These are phyloP conservation scores for Nicotiana sylvestris DNA, from an alignment of 257 asterid genomes.

Conservation along the genomic window DNA sequence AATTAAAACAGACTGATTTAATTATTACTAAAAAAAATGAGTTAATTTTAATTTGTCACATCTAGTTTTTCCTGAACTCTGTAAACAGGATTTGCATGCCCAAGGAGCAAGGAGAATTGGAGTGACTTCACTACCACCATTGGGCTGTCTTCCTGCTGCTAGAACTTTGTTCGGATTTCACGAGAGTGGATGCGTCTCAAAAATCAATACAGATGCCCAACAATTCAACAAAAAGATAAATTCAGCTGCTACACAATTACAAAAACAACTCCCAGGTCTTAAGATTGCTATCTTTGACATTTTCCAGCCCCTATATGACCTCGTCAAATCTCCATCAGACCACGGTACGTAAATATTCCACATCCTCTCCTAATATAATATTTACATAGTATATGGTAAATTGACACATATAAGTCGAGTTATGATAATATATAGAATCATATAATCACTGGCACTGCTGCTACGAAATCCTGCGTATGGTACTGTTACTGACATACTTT, in stretches of 20 bases:
- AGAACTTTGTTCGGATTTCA: conserved; percentile 75
- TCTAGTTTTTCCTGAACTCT: not conserved
- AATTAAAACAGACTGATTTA: too few species aligned
- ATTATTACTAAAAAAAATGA: not conserved
- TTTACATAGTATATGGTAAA: not conserved
- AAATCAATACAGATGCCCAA: conserved; percentile 69
- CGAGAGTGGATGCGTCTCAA: conserved; percentile 66
- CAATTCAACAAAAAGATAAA: conserved; percentile 67
- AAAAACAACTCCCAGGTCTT: conserved; percentile 61
- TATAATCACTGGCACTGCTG: too few species aligned
- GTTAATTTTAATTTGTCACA: not conserved
- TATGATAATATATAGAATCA: too few species aligned
- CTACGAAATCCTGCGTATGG: not conserved
- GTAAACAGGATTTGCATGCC: conserved; percentile 54
- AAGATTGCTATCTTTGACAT: conserved; percentile 73
- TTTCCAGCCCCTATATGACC: conserved; percentile 68
- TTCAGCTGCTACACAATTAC: conserved; percentile 59
- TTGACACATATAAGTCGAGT: too few species aligned
- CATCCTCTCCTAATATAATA: not conserved
- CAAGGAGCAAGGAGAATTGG: conserved; percentile 89
- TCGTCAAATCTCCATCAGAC: conserved; percentile 50
- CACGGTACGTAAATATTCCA: conserved; percentile 34
- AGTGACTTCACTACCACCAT: conserved; percentile 90
- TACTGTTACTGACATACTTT: not conserved
- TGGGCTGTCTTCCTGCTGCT: conserved; percentile 82